A percentile compares a stretch with the other conserved stretches of the same genome.
Evolutionary conservation across 768 basidiomycete genomes (phyloP).

Genomic region (Tulasnella calospora): DNA sequence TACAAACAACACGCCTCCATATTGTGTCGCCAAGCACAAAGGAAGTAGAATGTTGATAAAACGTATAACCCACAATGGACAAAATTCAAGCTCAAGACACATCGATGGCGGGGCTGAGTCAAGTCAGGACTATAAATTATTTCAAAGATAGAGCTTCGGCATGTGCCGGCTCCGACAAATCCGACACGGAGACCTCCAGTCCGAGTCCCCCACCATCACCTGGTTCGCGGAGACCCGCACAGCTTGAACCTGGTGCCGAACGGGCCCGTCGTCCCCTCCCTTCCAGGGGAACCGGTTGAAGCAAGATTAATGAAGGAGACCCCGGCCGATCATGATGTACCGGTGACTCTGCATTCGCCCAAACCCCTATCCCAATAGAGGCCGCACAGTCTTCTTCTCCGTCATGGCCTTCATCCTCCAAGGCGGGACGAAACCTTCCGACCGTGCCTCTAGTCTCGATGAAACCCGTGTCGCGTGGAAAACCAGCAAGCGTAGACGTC

Average conservation of each 20-base stretch:
- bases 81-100: no score
- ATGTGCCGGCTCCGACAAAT: background rate
- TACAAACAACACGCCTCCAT: no score
- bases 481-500: background rate
- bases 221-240: background rate
- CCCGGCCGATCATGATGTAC: slow-evolving; percentile 43
- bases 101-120: no score
- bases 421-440: background rate
- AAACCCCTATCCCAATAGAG: background rate
- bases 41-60: no score
- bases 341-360: background rate
- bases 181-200: background rate
- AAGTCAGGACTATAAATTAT: no score
- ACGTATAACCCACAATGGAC: no score
- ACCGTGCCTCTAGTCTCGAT: background rate
- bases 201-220: background rate
- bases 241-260: background rate
- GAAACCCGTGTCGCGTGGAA: background rate
- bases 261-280: slow-evolving; percentile 66
- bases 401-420: background rate
- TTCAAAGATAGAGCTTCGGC: no score
- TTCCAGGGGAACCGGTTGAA: slow-evolving; percentile 85
- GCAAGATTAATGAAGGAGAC: slow-evolving; percentile 51
- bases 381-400: background rate
- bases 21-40: no score